phyloP scores from a whole-genome alignment of 352 stramenopile genomes.

The Phytopythium oedochilum region DNA sequence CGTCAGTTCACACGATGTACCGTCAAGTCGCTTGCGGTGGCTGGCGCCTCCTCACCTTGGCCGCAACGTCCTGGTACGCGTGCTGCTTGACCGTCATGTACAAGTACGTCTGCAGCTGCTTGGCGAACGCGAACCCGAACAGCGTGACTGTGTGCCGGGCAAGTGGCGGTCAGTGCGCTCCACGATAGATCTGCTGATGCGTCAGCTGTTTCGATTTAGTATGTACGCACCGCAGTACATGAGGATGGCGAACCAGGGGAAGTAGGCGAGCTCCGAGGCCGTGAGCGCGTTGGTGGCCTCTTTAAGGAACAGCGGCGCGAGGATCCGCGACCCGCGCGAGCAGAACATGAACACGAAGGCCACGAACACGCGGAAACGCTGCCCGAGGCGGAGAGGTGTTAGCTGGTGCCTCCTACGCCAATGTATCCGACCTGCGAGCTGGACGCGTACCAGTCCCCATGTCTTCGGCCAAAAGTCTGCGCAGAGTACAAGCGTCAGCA shows the following conservation, averaged over 20 bases:
- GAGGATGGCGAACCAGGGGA: constrained; percentile 40
- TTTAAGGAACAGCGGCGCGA: constrained; percentile 71
- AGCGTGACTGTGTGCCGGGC: constrained; percentile 22
- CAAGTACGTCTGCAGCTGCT: constrained; percentile 92
- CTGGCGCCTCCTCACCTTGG: constrained; percentile 54
- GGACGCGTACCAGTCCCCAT: constrained; percentile 42
- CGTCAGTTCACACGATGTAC: no score
- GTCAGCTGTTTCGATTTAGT: no score
- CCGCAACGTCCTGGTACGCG: constrained; percentile 94
- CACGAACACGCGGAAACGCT: constrained; percentile 53
- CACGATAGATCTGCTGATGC: no score
- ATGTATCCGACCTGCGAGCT: not conserved
- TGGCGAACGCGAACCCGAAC: constrained; percentile 81
- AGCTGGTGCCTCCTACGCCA: not conserved
- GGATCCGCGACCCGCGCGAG: constrained; percentile 59
- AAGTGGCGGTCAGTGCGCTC: not conserved
- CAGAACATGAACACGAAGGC: constrained; percentile 69
- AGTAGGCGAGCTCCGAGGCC: constrained; percentile 20
- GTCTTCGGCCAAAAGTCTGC: constrained; percentile 74
- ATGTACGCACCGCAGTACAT: constrained; percentile 63
- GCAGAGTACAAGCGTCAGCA: no score
- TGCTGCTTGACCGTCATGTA: constrained; percentile 95
- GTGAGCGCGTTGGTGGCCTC: constrained; percentile 56
- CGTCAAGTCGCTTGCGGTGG: no score
- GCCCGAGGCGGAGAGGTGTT: not conserved